These are phyloP conservation scores for Chondrus crispus DNA, from an alignment of 23 red algal genomes.

Conservation along the genomic window DNA sequence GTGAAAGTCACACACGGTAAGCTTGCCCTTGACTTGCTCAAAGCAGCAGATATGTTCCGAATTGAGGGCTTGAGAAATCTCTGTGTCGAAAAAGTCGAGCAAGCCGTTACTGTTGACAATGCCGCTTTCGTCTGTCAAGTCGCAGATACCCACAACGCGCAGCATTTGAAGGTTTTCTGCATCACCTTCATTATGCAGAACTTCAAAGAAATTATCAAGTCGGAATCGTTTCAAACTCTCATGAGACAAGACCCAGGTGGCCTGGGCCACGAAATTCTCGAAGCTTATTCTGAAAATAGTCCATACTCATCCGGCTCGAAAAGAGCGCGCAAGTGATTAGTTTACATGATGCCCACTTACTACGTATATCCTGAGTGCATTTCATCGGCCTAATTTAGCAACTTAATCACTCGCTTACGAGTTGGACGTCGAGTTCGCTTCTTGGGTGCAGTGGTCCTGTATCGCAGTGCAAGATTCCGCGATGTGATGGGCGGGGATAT, in stretches of 20 bases:
- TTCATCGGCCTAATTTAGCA: too few relatives aligned
- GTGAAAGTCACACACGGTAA: slow-evolving; percentile 44
- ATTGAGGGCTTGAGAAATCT: slow-evolving; percentile 72
- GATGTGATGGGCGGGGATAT: too few relatives aligned
- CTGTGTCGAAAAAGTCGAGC: slow-evolving; percentile 80
- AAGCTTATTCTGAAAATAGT: slow-evolving; percentile 67
- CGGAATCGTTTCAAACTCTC: slow-evolving; percentile 66
- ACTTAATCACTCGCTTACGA: too few relatives aligned
- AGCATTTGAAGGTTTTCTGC: slow-evolving; percentile 81
- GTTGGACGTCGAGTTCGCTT: too few relatives aligned
- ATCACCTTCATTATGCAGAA: slow-evolving; percentile 82
- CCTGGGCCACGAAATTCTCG: slow-evolving; percentile 74
- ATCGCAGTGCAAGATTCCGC: too few relatives aligned
- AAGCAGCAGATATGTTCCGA: slow-evolving; percentile 83
- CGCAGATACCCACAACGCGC: slow-evolving; percentile 63
- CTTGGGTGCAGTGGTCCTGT: too few relatives aligned
- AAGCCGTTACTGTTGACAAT: slow-evolving; percentile 64
- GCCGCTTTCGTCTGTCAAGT: slow-evolving; percentile 85
- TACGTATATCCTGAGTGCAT: too few relatives aligned
- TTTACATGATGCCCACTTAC: too few relatives aligned
- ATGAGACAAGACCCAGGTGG: slow-evolving; percentile 73
- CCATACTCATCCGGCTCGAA: slow-evolving; percentile 40
- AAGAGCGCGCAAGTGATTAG: slow-evolving; percentile 21
- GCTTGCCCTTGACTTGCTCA: slow-evolving; percentile 66
- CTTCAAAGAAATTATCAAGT: slow-evolving; percentile 82